Base-by-base conservation (phyloP, 2,329 filamentous ascomycete species). In the Davidsoniella virescens region DNA sequence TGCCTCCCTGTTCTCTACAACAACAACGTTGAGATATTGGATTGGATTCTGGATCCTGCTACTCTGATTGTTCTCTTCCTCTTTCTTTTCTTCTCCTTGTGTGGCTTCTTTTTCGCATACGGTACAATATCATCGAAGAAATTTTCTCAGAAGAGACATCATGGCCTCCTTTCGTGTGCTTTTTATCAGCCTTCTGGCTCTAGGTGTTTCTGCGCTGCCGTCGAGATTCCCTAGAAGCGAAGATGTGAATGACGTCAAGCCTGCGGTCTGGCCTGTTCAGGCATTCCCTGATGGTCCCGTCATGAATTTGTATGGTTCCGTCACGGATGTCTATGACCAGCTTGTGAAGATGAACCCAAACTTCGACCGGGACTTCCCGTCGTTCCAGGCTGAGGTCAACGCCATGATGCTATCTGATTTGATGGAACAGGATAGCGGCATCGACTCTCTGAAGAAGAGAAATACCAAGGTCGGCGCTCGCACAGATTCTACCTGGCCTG, bases 311-410 rank as follows among this genome's bases (percentile, higher is more conserved):
- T 54, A 50, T 36, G 56, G 57, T 18, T 56, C 54, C 23, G 38
- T 57, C 26, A 17, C 56, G 41, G 39, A 56, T 40, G 49, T 58
- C 14, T 49, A 55, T 49, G 49, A 33, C 2, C 51, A 55, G 47
- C 52, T 56, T n/a, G 23, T 55, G 16, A 36, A 49, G 23, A 46
- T 56, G 9, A 57, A 57, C 42, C 54, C 56, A 18, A 48, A 56
- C 46, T 57, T 51, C 42, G 52, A 57, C 7, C 9, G 41, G 12
- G 52, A 55, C 10, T 56, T 55, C 46, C 49, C 43, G 25, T 37
- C 44, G 26, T 52, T 52, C 39, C 26, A 52, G 45, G 44, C 44
- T n/a, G 44, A 52, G 40, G 17, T 52, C 17, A 44, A 44, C n/a
- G 39, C 50, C 33, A 52, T 52, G 39, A 23, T 44, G 38, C 14